Evolutionary conservation across 208 protist species (phyloP).

Genomic region (Trypanosoma vivax): DNA sequence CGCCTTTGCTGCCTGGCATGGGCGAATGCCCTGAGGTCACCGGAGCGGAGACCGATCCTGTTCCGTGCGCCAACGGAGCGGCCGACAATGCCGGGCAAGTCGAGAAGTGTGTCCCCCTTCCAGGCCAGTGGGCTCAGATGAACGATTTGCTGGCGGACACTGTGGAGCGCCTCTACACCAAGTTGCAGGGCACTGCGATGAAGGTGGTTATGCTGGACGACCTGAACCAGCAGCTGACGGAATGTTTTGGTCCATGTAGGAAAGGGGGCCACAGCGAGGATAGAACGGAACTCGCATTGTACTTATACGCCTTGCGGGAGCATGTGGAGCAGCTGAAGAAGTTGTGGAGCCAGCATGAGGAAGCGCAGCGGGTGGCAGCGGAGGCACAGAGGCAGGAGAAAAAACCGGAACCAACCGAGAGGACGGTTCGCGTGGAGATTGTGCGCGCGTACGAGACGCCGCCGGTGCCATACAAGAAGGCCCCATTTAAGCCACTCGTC

Average conservation of each 20-base stretch:
- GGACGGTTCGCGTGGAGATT: constrained; percentile 39
- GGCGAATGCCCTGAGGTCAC: too few species aligned
- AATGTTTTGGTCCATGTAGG: constrained; percentile 11
- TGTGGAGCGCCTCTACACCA: constrained; percentile 33
- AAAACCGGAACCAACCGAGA: not conserved
- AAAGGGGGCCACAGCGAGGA: constrained; percentile 9
- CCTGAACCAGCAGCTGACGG: constrained; percentile 44
- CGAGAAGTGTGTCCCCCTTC: not conserved
- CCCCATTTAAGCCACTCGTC: constrained; percentile 21
- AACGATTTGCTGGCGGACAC: constrained; percentile 5
- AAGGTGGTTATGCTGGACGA: constrained; percentile 52
- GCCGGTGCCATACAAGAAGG: constrained; percentile 50
- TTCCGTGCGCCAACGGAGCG: not conserved
- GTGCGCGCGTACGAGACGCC: constrained; percentile 45
- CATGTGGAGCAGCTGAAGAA: constrained; percentile 30
- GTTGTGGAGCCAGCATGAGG: constrained; percentile 25
- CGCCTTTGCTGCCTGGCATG: too few species aligned
- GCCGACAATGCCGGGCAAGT: too few species aligned
- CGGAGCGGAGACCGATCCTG: too few species aligned
- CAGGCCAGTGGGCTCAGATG: constrained; percentile 16
- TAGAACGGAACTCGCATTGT: constrained; percentile 46
- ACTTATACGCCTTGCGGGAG: constrained; percentile 43
- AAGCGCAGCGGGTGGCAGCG: constrained; percentile 11
- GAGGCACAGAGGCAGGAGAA: constrained; percentile 9
- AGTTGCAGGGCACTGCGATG: constrained; percentile 34